Evolutionary conservation across 2,329 filamentous ascomycete species (phyloP).

Genomic region (Xylariaceae sp.): DNA sequence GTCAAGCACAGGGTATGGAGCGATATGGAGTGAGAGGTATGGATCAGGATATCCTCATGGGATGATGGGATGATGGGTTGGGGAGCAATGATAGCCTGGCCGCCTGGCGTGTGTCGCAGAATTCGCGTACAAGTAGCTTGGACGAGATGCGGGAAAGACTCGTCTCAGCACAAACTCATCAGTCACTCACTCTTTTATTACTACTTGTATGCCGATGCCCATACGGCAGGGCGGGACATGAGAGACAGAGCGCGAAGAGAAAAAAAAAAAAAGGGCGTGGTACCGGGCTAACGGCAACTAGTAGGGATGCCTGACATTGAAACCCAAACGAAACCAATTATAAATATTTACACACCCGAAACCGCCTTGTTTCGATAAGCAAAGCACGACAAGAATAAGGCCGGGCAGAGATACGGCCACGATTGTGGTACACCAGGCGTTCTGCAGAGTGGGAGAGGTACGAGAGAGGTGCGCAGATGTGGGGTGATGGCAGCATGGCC

Average conservation of each 20-base stretch:
- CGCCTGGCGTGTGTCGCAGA: too few species aligned
- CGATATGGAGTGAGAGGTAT: constrained; percentile 22
- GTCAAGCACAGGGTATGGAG: constrained; percentile 24
- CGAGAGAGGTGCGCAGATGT: constrained; percentile 9
- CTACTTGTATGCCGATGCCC: neutral
- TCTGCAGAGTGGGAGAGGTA: constrained; percentile 9
- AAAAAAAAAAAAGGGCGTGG: neutral
- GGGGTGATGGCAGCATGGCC: neutral
- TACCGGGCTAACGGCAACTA: neutral
- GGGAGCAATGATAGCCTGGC: neutral
- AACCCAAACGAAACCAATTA: neutral
- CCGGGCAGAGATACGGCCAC: constrained; percentile 16
- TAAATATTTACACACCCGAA: neutral
- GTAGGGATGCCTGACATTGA: neutral
- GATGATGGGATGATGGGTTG: neutral
- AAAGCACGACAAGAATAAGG: constrained; percentile 11
- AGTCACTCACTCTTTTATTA: too few species aligned
- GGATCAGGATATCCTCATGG: neutral
- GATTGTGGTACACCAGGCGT: neutral
- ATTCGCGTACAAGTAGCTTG: too few species aligned
- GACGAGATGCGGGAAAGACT: too few species aligned
- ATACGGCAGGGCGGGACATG: neutral
- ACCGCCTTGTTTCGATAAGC: neutral
- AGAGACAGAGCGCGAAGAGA: neutral
- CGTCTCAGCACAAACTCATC: too few species aligned